phyloP scores from a whole-genome alignment of 2,329 filamentous ascomycete genomes.

The Diaporthe ampelina region DNA sequence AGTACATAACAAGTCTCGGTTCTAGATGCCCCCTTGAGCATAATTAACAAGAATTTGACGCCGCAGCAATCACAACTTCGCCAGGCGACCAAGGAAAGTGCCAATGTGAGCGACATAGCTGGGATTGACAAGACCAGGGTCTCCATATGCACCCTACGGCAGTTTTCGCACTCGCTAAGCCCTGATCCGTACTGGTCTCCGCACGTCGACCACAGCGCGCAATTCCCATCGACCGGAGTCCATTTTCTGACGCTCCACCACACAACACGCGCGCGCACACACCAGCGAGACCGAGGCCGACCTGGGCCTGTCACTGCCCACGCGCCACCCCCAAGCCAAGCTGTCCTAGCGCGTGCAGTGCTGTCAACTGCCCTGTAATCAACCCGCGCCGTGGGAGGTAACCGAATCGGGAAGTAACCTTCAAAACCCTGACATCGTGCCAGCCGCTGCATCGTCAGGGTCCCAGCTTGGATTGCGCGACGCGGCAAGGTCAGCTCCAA shows the following conservation, averaged over 20 bases:
- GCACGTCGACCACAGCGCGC: background rate
- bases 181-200: slow-evolving; percentile 21
- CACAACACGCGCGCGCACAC: background rate
- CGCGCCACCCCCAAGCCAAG: background rate
- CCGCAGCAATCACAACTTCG: background rate
- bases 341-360: background rate
- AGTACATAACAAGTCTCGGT: background rate
- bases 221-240: slow-evolving; percentile 9
- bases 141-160: background rate
- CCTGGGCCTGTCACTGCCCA: background rate
- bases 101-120: background rate
- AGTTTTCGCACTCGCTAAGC: slow-evolving; percentile 27
- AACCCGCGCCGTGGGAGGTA: background rate
- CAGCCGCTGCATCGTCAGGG: slow-evolving; percentile 5
- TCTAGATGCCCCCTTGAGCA: background rate
- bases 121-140: slow-evolving; percentile 1
- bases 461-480: background rate
- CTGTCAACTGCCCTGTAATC: background rate
- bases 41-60: too few relatives aligned
- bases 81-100: background rate
- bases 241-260: slow-evolving; percentile 21
- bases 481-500: slow-evolving; percentile 3
- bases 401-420: background rate
- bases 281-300: background rate
- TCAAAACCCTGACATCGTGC: slow-evolving; percentile 14